These are phyloP conservation scores for Cladosporium sphaerospermum DNA, from an alignment of 2,329 filamentous ascomycete genomes.

Conservation along the genomic window DNA sequence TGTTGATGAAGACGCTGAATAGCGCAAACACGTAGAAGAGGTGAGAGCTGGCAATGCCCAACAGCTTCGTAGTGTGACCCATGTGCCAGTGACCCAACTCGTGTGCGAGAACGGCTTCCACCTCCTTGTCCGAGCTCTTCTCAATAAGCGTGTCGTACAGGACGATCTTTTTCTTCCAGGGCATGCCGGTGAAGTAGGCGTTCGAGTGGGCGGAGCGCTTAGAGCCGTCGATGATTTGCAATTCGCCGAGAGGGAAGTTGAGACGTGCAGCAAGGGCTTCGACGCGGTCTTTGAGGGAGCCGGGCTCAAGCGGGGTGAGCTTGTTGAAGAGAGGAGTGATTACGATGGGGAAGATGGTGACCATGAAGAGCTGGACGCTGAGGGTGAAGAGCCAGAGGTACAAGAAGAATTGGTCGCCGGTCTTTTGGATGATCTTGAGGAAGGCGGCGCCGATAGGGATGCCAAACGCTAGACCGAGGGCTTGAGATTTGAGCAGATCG, in stretches of 20 bases:
- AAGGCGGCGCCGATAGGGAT: slow-evolving; percentile 87
- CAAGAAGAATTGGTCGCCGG: slow-evolving; percentile 92
- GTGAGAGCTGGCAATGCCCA: slow-evolving; percentile 75
- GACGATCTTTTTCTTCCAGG: slow-evolving; percentile 99
- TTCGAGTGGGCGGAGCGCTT: slow-evolving; percentile 85
- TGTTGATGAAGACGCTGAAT: slow-evolving; percentile 97
- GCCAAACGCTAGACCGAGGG: slow-evolving; percentile 71
- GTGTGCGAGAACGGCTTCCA: slow-evolving; percentile 89
- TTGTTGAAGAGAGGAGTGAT: slow-evolving; percentile 98
- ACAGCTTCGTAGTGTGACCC: slow-evolving; percentile 86
- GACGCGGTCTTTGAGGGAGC: slow-evolving; percentile 79
- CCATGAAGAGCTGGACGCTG: slow-evolving; percentile 84
- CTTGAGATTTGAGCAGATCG: slow-evolving; percentile 86
- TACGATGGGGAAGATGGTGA: slow-evolving; percentile 90
- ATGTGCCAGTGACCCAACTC: slow-evolving; percentile 97
- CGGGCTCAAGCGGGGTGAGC: slow-evolving; percentile 82
- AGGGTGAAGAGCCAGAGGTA: slow-evolving; percentile 94
- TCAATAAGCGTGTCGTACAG: slow-evolving; percentile 97
- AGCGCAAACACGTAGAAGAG: slow-evolving; percentile 95
- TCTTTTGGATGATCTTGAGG: slow-evolving; percentile 88
- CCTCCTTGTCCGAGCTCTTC: slow-evolving; percentile 86
- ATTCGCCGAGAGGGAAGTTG: slow-evolving; percentile 84
- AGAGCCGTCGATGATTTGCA: slow-evolving; percentile 91
- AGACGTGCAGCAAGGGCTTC: slow-evolving; percentile 77
- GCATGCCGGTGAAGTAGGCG: slow-evolving; percentile 92